Evolutionary conservation across 2,329 filamentous ascomycete genomes (phyloP), one percentile per base, ranked within the genome.

Genomic region (Fusarium compactum): DNA sequence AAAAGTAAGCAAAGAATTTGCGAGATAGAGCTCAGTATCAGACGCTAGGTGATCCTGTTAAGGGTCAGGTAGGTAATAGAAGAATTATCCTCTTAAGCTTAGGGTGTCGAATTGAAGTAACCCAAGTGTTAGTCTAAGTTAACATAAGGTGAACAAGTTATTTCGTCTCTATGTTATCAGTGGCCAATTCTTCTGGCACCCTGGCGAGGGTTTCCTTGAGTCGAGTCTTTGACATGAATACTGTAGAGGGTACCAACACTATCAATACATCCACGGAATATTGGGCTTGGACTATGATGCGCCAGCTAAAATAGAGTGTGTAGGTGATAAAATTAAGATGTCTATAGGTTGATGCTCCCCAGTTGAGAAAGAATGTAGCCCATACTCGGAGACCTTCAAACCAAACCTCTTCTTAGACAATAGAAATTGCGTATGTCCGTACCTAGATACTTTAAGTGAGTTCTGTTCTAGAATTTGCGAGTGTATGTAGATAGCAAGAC

Each of bases 291-390:
- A 5, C 32, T 10, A 16, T 6, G 32, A 5, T 6, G 16, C 2
- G 1, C 32, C 5, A 34, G 32, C 16, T 34, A 6, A 34, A 10
- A 18, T 16, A 34, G 32, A 18, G 16, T 18, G 3, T 18, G 32
- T 6, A n/a, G 5, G n/a, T 38, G 16, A 38, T n/a, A 11, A n/a
- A 9, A 38, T 1, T 1, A 1, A 38, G 2, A n/a, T n/a, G 5
- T n/a, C 16, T 11, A 6, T n/a, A 38, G 5, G 3, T 38, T 5
- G 3, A n/a, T 1, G 1, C 1, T 38, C 34, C 34, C 16, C 34
- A n/a, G 34, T 38, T 38, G 9, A 8, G 32, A 9, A 3, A 38
- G 5, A 38, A n/a, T 16, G 34, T 16, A 38, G 34, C 34, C 11
- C 34, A 38, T 11, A 38, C 3, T 6, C 16, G 7, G 34, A 34